A percentile compares a stretch with the other conserved stretches of the same genome.
These are phyloP conservation scores for Emmonsiellopsis sp. DNA, from an alignment of 2,329 filamentous ascomycete species.

Conservation along the genomic window DNA sequence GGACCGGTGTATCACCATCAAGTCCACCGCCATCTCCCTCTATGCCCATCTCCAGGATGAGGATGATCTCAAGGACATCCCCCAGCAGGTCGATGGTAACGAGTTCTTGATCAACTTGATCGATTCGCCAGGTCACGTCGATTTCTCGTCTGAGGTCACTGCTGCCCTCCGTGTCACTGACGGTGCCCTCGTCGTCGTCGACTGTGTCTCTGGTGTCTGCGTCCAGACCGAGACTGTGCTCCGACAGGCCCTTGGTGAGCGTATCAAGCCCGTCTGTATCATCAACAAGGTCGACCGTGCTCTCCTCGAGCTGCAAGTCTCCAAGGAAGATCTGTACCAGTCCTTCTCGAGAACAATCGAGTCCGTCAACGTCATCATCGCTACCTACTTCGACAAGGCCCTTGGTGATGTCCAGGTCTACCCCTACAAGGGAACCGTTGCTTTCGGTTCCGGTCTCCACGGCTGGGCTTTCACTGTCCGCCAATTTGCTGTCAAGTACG, in stretches of 20 bases:
- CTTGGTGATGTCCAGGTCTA: constrained; percentile 98
- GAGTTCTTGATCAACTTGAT: constrained; percentile 99
- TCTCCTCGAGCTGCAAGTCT: constrained; percentile 96
- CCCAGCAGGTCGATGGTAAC: constrained; percentile 75
- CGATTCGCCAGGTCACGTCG: constrained; percentile 99
- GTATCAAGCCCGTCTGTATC: constrained; percentile 98
- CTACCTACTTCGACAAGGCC: constrained; percentile 94
- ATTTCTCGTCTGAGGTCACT: constrained; percentile 99
- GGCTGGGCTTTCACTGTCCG: constrained; percentile 99
- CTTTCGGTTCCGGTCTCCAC: constrained; percentile 99
- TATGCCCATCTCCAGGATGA: constrained; percentile 72
- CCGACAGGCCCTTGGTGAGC: constrained; percentile 97
- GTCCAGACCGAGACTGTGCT: constrained; percentile 99
- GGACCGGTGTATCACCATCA: constrained; percentile 99
- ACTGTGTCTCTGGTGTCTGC: constrained; percentile 99
- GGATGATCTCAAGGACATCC: constrained; percentile 92
- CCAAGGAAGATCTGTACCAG: constrained; percentile 99
- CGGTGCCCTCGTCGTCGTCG: constrained; percentile 98
- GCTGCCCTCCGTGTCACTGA: constrained; percentile 99
- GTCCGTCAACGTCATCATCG: constrained; percentile 99
- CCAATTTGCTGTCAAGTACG: constrained; percentile 90
- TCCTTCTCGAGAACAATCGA: constrained; percentile 99
- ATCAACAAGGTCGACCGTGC: constrained; percentile 99
- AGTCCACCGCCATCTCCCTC: constrained; percentile 98
- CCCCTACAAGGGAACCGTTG: constrained; percentile 93